Evolutionary conservation across 768 basidiomycete species (phyloP), one percentile per base, ranked within the genome.

Genomic region (Leccinum variicolor): DNA sequence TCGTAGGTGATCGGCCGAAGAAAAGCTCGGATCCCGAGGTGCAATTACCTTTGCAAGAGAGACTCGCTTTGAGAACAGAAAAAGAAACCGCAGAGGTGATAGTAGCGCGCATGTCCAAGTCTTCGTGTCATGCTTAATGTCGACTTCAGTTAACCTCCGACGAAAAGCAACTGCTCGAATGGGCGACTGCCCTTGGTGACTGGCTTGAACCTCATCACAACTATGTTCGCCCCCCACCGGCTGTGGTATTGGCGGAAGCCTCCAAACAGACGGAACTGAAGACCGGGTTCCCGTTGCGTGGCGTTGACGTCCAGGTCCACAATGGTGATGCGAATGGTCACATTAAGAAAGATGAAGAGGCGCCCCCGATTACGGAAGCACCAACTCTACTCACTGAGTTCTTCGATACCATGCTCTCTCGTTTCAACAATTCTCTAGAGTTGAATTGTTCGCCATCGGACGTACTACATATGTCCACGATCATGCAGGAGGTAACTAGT

Each of bases 171-270:
- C 77, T 90, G 41, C 73, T 85, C 47, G 76, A 85, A 25, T 92
- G 83, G 71, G 80, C 83, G 11, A 76, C 74, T 34, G 80, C 83
- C 15, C 73, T 92, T 48, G 82, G 86, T 29, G 80, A 84, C 52
- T 93, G 90, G 90, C 77, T 93, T 15, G 87, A 84, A 58, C 87
- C 87, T 7, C 85, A 89, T 68, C 90, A 93, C 61, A 79, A 89
- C 57, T 75, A 89, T 64, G 76, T 83, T 33, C 86, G 91, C 2
- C 91, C 89, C 4, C 85, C 84, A 19, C 83, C 89, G 2, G 72
- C 82, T 7, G 80, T 82, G 15, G 89, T 90, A 31, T 74, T 90
- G 23, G 88, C 87, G 7, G 90, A 90, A 68, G 87, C 86, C 31
- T 81, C 87, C 6, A 90, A 84, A 62, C 83, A 85, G 68, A 83